Evolutionary conservation across 2,329 filamentous ascomycete genomes (phyloP).

Genomic region (Trichoderma guizhouense): DNA sequence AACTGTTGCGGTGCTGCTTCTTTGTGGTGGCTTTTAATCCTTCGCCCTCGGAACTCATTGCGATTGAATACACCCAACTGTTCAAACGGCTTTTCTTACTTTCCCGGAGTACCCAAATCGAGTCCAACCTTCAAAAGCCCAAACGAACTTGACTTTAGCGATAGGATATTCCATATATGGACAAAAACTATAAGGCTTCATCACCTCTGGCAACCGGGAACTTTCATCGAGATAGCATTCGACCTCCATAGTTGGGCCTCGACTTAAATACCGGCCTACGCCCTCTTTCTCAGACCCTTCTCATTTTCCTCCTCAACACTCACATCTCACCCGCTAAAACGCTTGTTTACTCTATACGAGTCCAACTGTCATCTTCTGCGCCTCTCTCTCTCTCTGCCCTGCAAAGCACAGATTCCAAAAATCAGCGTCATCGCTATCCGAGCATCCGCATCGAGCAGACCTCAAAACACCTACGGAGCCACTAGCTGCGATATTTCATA

Average conservation of each 20-base stretch:
- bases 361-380: not conserved
- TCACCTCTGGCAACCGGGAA: not conserved
- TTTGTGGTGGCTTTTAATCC: not conserved
- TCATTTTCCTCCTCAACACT: not conserved
- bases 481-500: not conserved
- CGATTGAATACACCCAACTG: not conserved
- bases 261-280: not conserved
- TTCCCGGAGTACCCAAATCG: not conserved
- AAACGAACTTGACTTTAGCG: not conserved
- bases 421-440: not conserved
- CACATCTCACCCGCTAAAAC: not conserved
- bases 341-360: not conserved
- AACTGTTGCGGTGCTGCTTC: not conserved
- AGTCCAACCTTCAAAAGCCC: not conserved
- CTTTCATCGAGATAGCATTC: not conserved
- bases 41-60: not conserved
- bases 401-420: not conserved
- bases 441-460: not conserved
- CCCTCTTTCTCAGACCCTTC: not conserved
- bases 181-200: not conserved
- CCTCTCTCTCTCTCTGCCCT: not conserved
- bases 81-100: not conserved
- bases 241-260: not conserved
- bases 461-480: not conserved
- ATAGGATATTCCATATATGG: not conserved